phyloP scores from a whole-genome alignment of 768 basidiomycete species.

The Boletus barrowsii region DNA sequence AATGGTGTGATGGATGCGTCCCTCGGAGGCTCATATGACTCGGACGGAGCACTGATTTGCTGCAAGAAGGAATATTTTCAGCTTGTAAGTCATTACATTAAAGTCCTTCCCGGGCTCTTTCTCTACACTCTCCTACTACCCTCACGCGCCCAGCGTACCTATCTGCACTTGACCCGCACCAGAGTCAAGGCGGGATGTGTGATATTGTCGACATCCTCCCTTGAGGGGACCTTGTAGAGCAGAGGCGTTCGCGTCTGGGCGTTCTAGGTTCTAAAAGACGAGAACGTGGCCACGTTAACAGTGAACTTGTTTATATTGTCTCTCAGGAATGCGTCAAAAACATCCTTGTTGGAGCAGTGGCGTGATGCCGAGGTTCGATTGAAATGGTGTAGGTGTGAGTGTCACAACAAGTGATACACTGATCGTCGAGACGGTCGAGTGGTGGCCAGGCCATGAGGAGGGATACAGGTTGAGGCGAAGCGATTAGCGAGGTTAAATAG shows the following conservation, averaged over 20 bases:
- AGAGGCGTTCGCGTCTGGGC: not conserved
- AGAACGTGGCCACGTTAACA: not conserved
- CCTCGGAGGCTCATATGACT: not conserved
- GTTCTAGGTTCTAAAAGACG: not conserved
- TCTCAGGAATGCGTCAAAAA: not conserved
- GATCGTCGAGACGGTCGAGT: not conserved
- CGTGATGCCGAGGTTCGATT: not conserved
- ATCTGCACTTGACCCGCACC: constrained; percentile 1
- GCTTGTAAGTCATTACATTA: constrained; percentile 14
- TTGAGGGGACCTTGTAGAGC: not conserved
- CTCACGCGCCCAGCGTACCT: not conserved
- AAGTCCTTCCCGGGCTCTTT: not conserved
- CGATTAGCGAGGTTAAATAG: constrained; percentile 8
- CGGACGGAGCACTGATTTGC: not conserved
- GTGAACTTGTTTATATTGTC: not conserved
- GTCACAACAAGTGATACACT: constrained; percentile 7
- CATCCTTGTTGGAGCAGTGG: not conserved
- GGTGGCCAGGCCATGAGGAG: constrained; percentile 3
- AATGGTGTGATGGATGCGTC: not conserved
- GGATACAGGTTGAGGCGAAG: constrained; percentile 1
- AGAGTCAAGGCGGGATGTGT: not conserved
- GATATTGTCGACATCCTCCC: not conserved
- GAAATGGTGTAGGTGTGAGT: not conserved
- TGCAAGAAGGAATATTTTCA: constrained; percentile 5
- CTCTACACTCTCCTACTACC: not conserved